Percentiles rank a stretch among this genome's conserved stretches.
Evolutionary conservation across 1,284 basidiomycete species (phyloP).

Genomic region (Irpex rosettiformis): DNA sequence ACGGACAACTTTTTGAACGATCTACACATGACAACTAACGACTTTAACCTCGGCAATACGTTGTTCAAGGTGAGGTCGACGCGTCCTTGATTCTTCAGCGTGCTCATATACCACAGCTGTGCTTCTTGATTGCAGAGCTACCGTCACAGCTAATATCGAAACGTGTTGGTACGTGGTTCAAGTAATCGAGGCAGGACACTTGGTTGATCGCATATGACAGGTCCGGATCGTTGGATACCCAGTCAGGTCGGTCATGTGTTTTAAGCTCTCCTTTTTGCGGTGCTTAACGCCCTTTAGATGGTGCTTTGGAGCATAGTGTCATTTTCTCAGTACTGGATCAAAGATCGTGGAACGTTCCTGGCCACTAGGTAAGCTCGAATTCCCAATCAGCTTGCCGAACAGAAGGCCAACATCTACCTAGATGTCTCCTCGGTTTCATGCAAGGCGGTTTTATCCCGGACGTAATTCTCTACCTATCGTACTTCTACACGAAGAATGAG

Average conservation of each 20-base stretch:
- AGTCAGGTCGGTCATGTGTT: slow-evolving; percentile 42
- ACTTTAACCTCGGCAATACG: slow-evolving; percentile 65
- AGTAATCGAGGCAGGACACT: background rate
- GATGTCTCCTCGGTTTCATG: slow-evolving; percentile 39
- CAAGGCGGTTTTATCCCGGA: slow-evolving; percentile 68
- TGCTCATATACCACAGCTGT: slow-evolving; percentile 42
- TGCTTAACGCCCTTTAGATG: slow-evolving; percentile 34
- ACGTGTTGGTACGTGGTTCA: slow-evolving; percentile 42
- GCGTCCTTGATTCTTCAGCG: background rate
- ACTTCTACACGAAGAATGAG: slow-evolving; percentile 68
- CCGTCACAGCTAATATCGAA: slow-evolving; percentile 76
- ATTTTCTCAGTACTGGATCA: slow-evolving; percentile 61
- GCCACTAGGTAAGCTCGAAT: slow-evolving; percentile 31
- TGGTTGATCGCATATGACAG: background rate
- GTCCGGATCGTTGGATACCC: slow-evolving; percentile 69
- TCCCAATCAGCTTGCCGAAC: slow-evolving; percentile 23
- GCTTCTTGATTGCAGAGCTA: slow-evolving; percentile 60
- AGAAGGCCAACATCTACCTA: slow-evolving; percentile 3
- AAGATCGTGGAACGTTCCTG: slow-evolving; percentile 52
- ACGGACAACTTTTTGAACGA: slow-evolving; percentile 67
- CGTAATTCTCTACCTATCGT: slow-evolving; percentile 64
- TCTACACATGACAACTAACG: slow-evolving; percentile 55
- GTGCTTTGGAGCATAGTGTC: slow-evolving; percentile 55
- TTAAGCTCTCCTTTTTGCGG: background rate
- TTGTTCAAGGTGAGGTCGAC: slow-evolving; percentile 24